These are phyloP conservation scores for Daldinia caldariorum DNA, from an alignment of 495 filamentous ascomycete species.

Conservation along the genomic window DNA sequence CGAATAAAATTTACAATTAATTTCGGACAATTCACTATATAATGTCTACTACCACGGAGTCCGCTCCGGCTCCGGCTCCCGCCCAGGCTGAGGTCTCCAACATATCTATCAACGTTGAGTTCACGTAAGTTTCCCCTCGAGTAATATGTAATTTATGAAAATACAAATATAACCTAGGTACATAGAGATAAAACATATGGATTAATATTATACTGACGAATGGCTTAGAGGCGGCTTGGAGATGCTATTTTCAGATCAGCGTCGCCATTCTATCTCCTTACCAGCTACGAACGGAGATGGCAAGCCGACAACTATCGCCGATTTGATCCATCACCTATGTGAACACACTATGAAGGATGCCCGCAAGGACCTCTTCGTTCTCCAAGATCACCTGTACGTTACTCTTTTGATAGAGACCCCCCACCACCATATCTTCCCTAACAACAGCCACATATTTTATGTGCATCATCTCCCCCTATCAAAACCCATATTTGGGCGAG, in stretches of 20 bases:
- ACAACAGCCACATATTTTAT: constrained; percentile 1
- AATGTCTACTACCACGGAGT: constrained; percentile 37
- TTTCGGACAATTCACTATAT: constrained; percentile 7
- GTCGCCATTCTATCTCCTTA: constrained; percentile 73
- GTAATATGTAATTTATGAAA: background rate
- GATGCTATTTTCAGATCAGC: constrained; percentile 86
- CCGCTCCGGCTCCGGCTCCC: constrained; percentile 26
- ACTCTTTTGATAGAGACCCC: constrained; percentile 10
- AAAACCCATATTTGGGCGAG: constrained; percentile 25
- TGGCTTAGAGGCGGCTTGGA: constrained; percentile 86
- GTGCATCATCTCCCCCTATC: constrained; percentile 25
- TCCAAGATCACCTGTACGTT: constrained; percentile 86
- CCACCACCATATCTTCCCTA: background rate
- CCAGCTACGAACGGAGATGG: constrained; percentile 69
- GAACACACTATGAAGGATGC: constrained; percentile 83
- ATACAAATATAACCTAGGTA: too few species aligned
- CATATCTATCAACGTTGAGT: constrained; percentile 73
- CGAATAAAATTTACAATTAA: background rate
- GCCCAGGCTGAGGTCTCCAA: constrained; percentile 22
- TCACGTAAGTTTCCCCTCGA: constrained; percentile 66
- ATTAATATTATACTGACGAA: constrained; percentile 20
- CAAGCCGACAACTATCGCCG: constrained; percentile 72
- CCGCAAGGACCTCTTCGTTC: constrained; percentile 88
- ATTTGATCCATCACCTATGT: constrained; percentile 82
- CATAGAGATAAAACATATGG: background rate